These are phyloP conservation scores for Oenanthe javanica DNA, from an alignment of 140 eudicot genomes.

Conservation along the genomic window DNA sequence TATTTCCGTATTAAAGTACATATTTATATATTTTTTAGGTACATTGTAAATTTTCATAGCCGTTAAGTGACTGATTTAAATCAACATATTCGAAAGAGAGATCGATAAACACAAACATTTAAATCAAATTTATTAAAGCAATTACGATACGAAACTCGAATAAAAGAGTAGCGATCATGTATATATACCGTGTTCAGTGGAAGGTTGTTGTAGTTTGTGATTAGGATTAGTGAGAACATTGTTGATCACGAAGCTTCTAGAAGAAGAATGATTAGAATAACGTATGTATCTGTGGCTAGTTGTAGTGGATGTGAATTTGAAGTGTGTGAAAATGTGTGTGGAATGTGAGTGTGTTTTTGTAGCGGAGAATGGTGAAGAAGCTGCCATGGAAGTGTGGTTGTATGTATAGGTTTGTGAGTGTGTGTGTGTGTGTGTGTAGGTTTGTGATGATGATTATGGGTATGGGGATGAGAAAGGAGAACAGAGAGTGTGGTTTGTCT, in stretches of 20 bases:
- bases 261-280: constrained; percentile 7
- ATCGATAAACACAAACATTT: not conserved
- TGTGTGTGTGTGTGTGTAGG: not conserved
- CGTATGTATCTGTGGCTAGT: constrained; percentile 4
- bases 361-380: constrained; percentile 30
- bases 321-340: constrained; percentile 21
- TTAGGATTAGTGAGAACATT: constrained; percentile 37
- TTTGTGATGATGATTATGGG: not conserved
- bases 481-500: not conserved
- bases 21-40: not conserved
- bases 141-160: not conserved
- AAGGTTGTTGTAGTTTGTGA: constrained; percentile 22
- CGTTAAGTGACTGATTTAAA: not conserved
- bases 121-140: not conserved
- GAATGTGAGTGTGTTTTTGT: constrained; percentile 22
- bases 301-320: constrained; percentile 16
- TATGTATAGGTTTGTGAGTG: not conserved
- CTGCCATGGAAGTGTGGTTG: constrained; percentile 31
- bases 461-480: constrained; percentile 7
- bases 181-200: constrained; percentile 30
- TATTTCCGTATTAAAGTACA: too few species aligned
- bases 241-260: constrained; percentile 21
- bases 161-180: not conserved
- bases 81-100: not conserved
- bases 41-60: not conserved